Percentiles rank a stretch among this genome's conserved stretches.
Conservation (phyloP, 495 filamentous ascomycete species). For the Penicillium odoratum region DNA sequence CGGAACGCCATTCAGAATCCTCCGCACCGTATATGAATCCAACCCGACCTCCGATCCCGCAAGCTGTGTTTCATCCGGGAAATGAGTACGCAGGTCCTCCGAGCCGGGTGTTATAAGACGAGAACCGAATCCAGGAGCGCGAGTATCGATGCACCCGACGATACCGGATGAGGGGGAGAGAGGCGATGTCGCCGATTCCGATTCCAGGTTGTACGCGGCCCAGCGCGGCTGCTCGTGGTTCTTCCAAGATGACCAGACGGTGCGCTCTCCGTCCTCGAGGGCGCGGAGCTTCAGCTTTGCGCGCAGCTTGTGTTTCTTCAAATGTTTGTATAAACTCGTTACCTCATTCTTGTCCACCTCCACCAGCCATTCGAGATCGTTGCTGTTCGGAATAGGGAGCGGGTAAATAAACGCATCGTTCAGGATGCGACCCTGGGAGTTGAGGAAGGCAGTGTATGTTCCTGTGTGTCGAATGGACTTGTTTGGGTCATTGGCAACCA, state of each 20-base stretch:
- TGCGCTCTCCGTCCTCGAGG: constrained; percentile 60
- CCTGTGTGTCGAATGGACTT: constrained; percentile 38
- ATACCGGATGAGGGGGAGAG: constrained; percentile 26
- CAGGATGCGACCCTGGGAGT: constrained; percentile 76
- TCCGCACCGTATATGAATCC: constrained; percentile 61
- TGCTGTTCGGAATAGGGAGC: constrained; percentile 32
- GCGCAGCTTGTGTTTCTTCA: constrained; percentile 81
- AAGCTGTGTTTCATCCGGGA: constrained; percentile 38
- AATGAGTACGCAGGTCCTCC: constrained; percentile 38
- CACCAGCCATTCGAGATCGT: constrained; percentile 66
- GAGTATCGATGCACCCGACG: constrained; percentile 55
- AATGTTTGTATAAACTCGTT: constrained; percentile 60
- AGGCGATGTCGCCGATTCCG: constrained; percentile 34
- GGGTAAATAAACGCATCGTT: constrained; percentile 91
- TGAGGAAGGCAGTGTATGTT: constrained; percentile 82
- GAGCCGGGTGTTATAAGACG: constrained; percentile 52
- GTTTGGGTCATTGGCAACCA: constrained; percentile 41
- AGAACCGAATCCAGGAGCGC: constrained; percentile 68
- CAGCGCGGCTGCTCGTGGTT: constrained; percentile 43
- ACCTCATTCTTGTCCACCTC: constrained; percentile 75
- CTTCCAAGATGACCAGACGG: constrained; percentile 70
- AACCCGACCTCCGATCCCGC: constrained; percentile 37
- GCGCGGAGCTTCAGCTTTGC: constrained; percentile 70
- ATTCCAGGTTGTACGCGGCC: constrained; percentile 47
- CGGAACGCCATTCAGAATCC: constrained; percentile 75